Evolutionary conservation across 2,329 filamentous ascomycete genomes (phyloP).

Genomic region (Scleromitrula shiraiana): DNA sequence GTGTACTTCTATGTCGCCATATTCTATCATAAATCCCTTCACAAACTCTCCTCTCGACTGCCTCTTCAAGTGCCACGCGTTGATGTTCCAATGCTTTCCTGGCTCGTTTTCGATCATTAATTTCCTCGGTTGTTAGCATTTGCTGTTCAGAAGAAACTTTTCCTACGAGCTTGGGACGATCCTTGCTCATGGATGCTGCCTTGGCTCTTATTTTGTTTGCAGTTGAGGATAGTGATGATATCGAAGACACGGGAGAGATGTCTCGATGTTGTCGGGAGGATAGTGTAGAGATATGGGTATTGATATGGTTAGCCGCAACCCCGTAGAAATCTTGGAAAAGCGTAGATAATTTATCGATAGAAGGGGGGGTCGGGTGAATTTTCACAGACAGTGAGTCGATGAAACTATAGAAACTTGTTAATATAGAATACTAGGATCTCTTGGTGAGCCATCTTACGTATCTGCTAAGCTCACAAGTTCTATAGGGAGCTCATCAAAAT

Average conservation of each 20-base stretch:
- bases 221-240: slow-evolving; percentile 48
- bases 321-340: slow-evolving; percentile 93
- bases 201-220: slow-evolving; percentile 49
- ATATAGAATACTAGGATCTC: neutral
- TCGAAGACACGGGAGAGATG: slow-evolving; percentile 45
- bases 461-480: slow-evolving; percentile 87
- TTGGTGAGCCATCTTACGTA: slow-evolving; percentile 49
- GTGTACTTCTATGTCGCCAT: slow-evolving; percentile 82
- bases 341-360: slow-evolving; percentile 72
- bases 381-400: slow-evolving; percentile 83
- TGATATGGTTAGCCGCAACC: slow-evolving; percentile 71
- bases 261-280: slow-evolving; percentile 67
- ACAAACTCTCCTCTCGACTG: slow-evolving; percentile 78
- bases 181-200: slow-evolving; percentile 46
- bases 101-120: slow-evolving; percentile 70
- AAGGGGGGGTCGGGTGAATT: slow-evolving; percentile 75
- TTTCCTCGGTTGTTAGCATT: slow-evolving; percentile 85
- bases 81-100: slow-evolving; percentile 73
- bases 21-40: slow-evolving; percentile 81
- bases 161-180: slow-evolving; percentile 38
- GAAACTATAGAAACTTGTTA: slow-evolving; percentile 51
- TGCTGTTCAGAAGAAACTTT: slow-evolving; percentile 51
- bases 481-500: slow-evolving; percentile 85
- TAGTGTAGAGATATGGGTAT: slow-evolving; percentile 76
- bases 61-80: slow-evolving; percentile 72